Evolutionary conservation across 306 rosid genomes (phyloP), one percentile per base, ranked within the genome.

Genomic region (Lithocarpus polystachyus): DNA sequence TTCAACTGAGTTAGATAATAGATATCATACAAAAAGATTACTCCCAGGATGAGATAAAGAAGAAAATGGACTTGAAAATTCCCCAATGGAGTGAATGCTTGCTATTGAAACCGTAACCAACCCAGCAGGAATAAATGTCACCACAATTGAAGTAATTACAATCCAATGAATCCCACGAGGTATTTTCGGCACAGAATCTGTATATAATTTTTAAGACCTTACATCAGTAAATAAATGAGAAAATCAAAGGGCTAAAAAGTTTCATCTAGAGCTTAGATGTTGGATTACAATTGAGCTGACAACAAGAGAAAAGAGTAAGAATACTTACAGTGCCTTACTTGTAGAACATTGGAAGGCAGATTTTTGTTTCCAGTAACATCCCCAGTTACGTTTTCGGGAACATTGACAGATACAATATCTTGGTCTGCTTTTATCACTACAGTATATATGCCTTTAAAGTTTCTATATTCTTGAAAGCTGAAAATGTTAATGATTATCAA

Each of bases 351-450:
- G 78, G 98, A 94, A 77, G 95, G 89, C 26, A 89, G 86, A 84
- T 94, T 94, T 86, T 78, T 84, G 86, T 94, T 94, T 80, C 97
- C 98, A 53, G 97, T 84, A 82, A 94, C 87, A 82, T 94, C 98
- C 4, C 13, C 56, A 3, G 98, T 88, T 75, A 81, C 79, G 52
- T 91, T 94, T 84, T 86, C 97, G 1, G 92, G 98, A 76, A 94
- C 90, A 59, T 77, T 78, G 79, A 92, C 81, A 54, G 82, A 88
- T 67, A 92, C 79, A 23, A 83, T 40, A 72, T 80, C 86, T 17
- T 86, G 76, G 70, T 81, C 77, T 74, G 91, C 97, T 86, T 78
- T 82, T 84, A 92, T 72, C 85, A 87, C 93, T 75, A 89, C 62
- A 45, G 82, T 17, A 83, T 89, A 94, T 64, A 74, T 81, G 86